These are phyloP conservation scores for Coprinellus aureogranulatus DNA, from an alignment of 768 basidiomycete species.

Conservation along the genomic window DNA sequence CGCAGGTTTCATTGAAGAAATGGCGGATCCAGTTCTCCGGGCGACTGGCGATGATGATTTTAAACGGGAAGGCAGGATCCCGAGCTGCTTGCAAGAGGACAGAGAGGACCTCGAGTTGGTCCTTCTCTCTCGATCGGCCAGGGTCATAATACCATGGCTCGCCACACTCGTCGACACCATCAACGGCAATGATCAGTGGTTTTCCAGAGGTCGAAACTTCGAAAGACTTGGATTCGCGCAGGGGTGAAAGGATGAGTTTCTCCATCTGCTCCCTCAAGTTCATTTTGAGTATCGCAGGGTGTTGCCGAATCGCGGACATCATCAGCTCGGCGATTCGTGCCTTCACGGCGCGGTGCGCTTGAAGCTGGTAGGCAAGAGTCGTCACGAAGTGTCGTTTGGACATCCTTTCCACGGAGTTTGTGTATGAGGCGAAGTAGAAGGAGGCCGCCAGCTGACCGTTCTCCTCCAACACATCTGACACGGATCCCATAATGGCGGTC, in stretches of 20 bases:
- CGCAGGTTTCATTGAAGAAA: neutral
- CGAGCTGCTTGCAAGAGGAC: neutral
- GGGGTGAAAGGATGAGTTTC: neutral
- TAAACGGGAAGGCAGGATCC: neutral
- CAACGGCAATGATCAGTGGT: conserved; percentile 1
- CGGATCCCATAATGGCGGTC: too few species aligned
- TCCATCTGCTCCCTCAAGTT: neutral
- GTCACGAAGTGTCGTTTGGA: neutral
- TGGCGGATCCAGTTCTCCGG: neutral
- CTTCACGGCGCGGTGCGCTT: neutral
- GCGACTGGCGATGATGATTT: neutral
- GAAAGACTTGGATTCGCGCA: neutral
- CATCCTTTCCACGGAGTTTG: too few species aligned
- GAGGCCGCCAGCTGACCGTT: too few species aligned
- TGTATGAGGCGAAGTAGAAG: too few species aligned
- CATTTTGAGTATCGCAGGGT: neutral
- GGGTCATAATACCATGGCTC: neutral
- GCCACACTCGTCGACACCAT: conserved; percentile 6
- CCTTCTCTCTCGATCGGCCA: neutral
- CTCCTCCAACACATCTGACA: too few species aligned
- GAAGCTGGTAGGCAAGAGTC: neutral
- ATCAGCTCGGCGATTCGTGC: neutral
- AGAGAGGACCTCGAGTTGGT: neutral
- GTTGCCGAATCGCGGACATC: neutral
- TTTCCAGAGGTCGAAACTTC: neutral